Conservation (phyloP, 495 filamentous ascomycete species). For the Xylaria grammica region DNA sequence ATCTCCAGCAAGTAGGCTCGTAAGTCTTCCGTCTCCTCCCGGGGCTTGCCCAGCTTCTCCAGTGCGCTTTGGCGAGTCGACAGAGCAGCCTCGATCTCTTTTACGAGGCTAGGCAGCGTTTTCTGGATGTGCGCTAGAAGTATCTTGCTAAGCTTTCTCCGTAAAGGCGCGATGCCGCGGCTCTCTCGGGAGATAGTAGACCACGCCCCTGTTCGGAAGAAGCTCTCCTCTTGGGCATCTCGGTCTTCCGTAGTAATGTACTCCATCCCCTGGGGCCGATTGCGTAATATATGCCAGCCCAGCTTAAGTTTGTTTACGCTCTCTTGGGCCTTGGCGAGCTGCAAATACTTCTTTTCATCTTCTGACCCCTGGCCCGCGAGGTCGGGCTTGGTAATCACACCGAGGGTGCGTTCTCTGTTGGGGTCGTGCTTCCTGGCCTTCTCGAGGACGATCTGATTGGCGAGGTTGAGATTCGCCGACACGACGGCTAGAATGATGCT, state of each 20-base stretch:
- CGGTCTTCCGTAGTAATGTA: conserved; percentile 39
- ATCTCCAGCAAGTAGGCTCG: conserved; percentile 30
- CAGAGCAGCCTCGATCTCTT: conserved; percentile 36
- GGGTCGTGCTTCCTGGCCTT: conserved; percentile 49
- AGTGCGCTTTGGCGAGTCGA: conserved; percentile 21
- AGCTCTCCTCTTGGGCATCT: conserved; percentile 41
- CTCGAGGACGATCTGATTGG: conserved; percentile 56
- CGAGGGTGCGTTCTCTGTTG: conserved; percentile 54
- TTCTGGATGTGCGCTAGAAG: conserved; percentile 38
- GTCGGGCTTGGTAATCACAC: conserved; percentile 39
- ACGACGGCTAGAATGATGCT: conserved; percentile 67
- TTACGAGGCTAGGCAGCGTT: conserved; percentile 38
- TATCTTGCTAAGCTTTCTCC: conserved; percentile 37
- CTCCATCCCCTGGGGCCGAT: conserved; percentile 50
- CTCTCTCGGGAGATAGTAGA: conserved; percentile 27
- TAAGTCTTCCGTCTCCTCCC: conserved; percentile 25
- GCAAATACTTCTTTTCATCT: conserved; percentile 23
- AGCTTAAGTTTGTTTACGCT: conserved; percentile 48
- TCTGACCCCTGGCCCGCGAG: conserved; percentile 11
- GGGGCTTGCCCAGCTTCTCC: conserved; percentile 24
- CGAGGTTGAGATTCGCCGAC: conserved; percentile 54
- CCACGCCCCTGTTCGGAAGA: conserved; percentile 57
- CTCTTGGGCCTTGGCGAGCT: conserved; percentile 26
- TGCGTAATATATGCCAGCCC: conserved; percentile 69
- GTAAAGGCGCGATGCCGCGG: conserved; percentile 31